Evolutionary conservation across 306 rosid species (phyloP).

Genomic region (Mimosa bimucronata): DNA sequence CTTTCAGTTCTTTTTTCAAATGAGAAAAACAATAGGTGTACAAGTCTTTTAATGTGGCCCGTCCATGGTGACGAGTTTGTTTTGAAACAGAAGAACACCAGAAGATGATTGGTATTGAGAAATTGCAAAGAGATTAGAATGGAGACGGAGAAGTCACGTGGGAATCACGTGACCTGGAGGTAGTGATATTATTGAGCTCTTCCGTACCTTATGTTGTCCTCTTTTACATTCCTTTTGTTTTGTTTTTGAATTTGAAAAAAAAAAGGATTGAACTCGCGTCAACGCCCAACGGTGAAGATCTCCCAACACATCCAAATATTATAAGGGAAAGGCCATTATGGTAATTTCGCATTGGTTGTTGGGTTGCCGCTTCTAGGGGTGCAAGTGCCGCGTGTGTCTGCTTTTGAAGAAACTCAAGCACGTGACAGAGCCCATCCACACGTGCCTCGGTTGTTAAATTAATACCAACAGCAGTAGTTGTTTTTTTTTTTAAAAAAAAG

Average conservation of each 20-base stretch:
- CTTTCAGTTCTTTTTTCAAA: neutral
- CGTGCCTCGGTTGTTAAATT: slow-evolving; percentile 33
- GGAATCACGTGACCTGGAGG: neutral
- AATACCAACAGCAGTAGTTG: neutral
- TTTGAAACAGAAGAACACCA: neutral
- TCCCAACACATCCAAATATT: neutral
- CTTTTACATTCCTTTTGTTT: neutral
- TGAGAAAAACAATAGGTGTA: neutral
- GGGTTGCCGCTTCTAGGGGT: slow-evolving; percentile 53
- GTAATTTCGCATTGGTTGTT: slow-evolving; percentile 12
- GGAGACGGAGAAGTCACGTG: neutral
- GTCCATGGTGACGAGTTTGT: neutral
- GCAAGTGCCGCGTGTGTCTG: slow-evolving; percentile 70
- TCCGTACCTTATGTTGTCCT: slow-evolving; percentile 16
- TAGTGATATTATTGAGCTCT: neutral
- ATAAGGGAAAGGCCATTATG: neutral
- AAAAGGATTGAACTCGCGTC: slow-evolving; percentile 7
- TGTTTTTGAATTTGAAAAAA: neutral
- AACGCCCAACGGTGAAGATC: slow-evolving; percentile 5
- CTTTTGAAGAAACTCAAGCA: slow-evolving; percentile 36
- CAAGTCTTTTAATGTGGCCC: neutral
- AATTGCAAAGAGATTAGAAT: neutral
- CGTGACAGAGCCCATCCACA: slow-evolving; percentile 50
- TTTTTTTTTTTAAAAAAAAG: neutral
- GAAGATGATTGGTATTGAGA: neutral